Percentiles rank a stretch among this genome's conserved stretches.
Evolutionary conservation across 2,329 filamentous ascomycete genomes (phyloP).

Genomic region (Sphaerostilbella broomeana): DNA sequence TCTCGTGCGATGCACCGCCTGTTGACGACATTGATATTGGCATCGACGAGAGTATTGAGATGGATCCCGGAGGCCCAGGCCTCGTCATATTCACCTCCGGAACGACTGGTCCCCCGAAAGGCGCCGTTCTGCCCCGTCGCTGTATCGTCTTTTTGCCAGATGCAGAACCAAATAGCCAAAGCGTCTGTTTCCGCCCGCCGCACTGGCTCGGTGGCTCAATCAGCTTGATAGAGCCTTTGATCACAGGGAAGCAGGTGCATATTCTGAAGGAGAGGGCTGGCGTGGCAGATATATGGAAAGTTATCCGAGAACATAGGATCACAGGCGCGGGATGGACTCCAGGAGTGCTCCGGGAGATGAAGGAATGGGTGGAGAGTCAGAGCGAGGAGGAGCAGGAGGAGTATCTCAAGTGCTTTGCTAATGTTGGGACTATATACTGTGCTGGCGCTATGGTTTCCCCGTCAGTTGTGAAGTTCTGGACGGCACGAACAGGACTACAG

Average conservation of each 20-base stretch:
- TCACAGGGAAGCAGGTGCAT: conserved; percentile 15
- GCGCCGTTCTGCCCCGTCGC: conserved; percentile 49
- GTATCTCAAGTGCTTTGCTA: conserved; percentile 10
- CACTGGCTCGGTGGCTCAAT: conserved; percentile 17
- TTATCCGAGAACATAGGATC: conserved; percentile 11
- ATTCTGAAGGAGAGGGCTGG: conserved; percentile 11
- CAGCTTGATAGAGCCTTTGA: conserved; percentile 11
- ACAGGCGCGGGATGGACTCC: conserved; percentile 14
- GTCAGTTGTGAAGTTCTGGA: conserved; percentile 14
- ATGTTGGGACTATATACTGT: conserved; percentile 2
- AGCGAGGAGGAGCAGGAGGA: conserved; percentile 7
- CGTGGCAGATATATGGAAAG: conserved; percentile 12
- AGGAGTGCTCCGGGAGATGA: conserved; percentile 13
- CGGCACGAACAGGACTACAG: conserved; percentile 5
- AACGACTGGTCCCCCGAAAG: conserved; percentile 41
- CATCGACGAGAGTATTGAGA: conserved; percentile 9
- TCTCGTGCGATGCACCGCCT: conserved; percentile 13
- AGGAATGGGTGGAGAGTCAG: conserved; percentile 10
- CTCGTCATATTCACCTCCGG: conserved; percentile 49
- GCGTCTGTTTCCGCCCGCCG: conserved; percentile 15
- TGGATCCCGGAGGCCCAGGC: conserved; percentile 14
- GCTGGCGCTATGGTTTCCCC: conserved; percentile 8
- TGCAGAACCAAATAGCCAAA: conserved; percentile 4
- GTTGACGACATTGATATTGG: conserved; percentile 3
- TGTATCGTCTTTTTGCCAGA: conserved; percentile 3